Evolutionary conservation across 495 filamentous ascomycete genomes (phyloP), one percentile per base, ranked within the genome.

Genomic region (Podospora bellae-mahoneyi): DNA sequence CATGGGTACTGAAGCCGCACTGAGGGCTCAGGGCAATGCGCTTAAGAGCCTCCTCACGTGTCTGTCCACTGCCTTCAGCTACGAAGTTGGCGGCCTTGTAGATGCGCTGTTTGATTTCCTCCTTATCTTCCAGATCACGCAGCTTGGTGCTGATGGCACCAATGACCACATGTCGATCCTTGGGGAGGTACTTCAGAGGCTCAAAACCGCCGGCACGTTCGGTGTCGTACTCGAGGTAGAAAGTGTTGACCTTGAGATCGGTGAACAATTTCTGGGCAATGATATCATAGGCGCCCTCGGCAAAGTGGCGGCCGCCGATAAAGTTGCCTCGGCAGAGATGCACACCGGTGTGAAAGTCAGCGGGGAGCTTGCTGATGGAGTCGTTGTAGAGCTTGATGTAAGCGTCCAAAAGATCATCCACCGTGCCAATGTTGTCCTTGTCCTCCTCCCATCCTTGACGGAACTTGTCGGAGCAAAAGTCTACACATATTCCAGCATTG

Each of bases 181-280:
- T 85, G 61, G 91, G 91, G 4, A 95, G 80, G 71, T 86, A 81
- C 79, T 85, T 87, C 58, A 93, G 85, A 18, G 91, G 91, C 79
- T 92, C 91, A 73, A 95, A 94, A 27, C 90, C 89, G 18, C 92
- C 91, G 13, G 89, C 84, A 4, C 91, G 85, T 28, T 84, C 82
- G 16, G 89, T 93, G 80, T 93, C 91, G 77, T 93, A 94, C 77
- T 94, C 91, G 64, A 94, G 87, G 75, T 92, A 93, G 80, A 90
- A 94, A 5, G 90, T 92, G 78, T 90, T 84, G 18, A 92, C 87
- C 68, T 91, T 86, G 56, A 93, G 83, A 67, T 90, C 81, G 66
- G 88, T 82, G 83, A 95, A 95, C 16, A 95, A 84, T 81, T 90
- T 91, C 71, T 85, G 84, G 60, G 92, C 91, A 68, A 95, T 92